Evolutionary conservation across 768 basidiomycete species (phyloP).

Genomic region (Tricholoma hemisulphureum): DNA sequence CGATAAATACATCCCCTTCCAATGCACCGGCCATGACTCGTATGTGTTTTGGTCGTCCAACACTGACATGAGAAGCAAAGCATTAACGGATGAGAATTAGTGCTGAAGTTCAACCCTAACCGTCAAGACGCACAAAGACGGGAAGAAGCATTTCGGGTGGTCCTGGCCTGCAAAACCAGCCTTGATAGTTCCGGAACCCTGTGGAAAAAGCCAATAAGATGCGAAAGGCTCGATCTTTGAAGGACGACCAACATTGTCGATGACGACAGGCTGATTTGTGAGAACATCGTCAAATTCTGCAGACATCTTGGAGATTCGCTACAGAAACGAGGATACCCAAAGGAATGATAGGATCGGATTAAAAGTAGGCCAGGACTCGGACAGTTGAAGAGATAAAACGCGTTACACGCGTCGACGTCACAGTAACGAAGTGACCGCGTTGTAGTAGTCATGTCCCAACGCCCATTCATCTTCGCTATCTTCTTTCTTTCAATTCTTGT

Average conservation of each 20-base stretch:
- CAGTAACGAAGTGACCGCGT: neutral
- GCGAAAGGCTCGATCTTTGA: constrained; percentile 18
- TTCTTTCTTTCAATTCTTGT: constrained; percentile 23
- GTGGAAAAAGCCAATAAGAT: constrained; percentile 13
- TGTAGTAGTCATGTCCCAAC: constrained; percentile 7
- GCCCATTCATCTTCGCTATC: constrained; percentile 4
- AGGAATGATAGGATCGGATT: constrained; percentile 5
- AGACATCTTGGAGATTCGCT: constrained; percentile 50
- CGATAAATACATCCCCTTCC: constrained; percentile 96
- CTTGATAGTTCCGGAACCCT: constrained; percentile 99
- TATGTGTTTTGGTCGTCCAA: constrained; percentile 96
- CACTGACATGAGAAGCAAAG: constrained; percentile 45
- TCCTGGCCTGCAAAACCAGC: constrained; percentile 99
- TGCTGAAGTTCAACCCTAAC: constrained; percentile 31
- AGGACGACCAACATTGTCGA: constrained; percentile 81
- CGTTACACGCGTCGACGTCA: neutral
- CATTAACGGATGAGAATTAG: constrained; percentile 24
- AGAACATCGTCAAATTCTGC: constrained; percentile 90
- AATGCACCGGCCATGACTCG: constrained; percentile 97
- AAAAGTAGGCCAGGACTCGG: constrained; percentile 11
- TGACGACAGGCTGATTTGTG: constrained; percentile 98
- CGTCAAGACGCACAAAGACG: constrained; percentile 83
- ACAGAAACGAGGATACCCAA: constrained; percentile 7
- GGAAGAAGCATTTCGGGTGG: constrained; percentile 99
- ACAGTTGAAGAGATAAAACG: neutral